Percentiles rank a stretch among this genome's conserved stretches.
These are phyloP conservation scores for Sonneratia alba DNA, from an alignment of 345 rosid species.

Conservation along the genomic window DNA sequence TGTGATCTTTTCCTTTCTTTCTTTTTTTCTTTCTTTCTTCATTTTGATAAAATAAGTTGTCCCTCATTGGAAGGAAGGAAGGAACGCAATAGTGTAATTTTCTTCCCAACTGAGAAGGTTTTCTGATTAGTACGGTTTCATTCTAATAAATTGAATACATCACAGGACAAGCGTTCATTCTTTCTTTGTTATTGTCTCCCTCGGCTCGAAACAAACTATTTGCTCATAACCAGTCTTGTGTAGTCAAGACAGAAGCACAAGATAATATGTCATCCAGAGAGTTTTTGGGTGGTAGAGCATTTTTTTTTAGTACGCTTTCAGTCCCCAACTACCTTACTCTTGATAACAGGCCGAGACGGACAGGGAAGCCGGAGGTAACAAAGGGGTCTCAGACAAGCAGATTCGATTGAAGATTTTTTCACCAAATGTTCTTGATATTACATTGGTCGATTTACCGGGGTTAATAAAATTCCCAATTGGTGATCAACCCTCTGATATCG, in stretches of 20 bases:
- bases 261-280: too few relatives aligned
- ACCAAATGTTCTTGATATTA: slow-evolving; percentile 87
- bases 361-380: slow-evolving; percentile 78
- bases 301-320: not conserved
- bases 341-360: slow-evolving; percentile 67
- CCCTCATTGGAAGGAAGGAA: too few relatives aligned
- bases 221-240: too few relatives aligned
- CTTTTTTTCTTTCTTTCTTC: not conserved
- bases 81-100: too few relatives aligned
- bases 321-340: not conserved
- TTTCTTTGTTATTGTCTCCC: too few relatives aligned
- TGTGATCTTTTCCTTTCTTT: not conserved
- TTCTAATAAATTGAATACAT: too few relatives aligned
- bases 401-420: slow-evolving; percentile 82
- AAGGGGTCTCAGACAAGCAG: slow-evolving; percentile 86
- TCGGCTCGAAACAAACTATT: too few relatives aligned
- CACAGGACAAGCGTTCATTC: too few relatives aligned
- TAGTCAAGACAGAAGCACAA: not conserved
- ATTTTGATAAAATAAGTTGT: too few relatives aligned
- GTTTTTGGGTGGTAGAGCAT: not conserved
- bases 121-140: too few relatives aligned
- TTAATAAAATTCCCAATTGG: slow-evolving; percentile 95
- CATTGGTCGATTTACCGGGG: slow-evolving; percentile 95
- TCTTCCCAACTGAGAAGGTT: too few relatives aligned
- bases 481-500: slow-evolving; percentile 90